Conservation (phyloP, 805 yeast species). For the Saccharomycopsis synnaedendra region DNA sequence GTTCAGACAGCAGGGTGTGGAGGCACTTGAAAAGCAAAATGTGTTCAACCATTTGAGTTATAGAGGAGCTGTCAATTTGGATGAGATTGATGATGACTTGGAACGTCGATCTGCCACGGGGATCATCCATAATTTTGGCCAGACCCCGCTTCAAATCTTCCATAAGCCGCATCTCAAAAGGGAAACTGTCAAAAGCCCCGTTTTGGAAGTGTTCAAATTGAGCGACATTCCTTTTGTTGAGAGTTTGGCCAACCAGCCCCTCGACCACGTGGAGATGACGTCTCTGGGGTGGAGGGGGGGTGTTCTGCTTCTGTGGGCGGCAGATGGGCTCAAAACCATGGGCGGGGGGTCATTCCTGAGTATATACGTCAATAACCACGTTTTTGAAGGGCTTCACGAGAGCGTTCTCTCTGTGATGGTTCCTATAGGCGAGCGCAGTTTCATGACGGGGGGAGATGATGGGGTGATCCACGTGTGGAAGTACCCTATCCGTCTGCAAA, state of each 20-base stretch:
- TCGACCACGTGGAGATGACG: slow-evolving; percentile 32
- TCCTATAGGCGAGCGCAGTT: slow-evolving; percentile 29
- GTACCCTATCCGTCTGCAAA: slow-evolving; percentile 24
- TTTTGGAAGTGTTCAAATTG: slow-evolving; percentile 23
- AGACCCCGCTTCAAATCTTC: slow-evolving; percentile 72
- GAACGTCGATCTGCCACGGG: slow-evolving; percentile 73
- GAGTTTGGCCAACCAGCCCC: slow-evolving; percentile 31
- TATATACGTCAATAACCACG: slow-evolving; percentile 27
- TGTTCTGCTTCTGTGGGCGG: slow-evolving; percentile 35
- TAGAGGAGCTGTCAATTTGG: slow-evolving; percentile 73
- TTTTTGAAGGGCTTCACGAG: slow-evolving; percentile 33
- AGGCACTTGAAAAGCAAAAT: slow-evolving; percentile 55
- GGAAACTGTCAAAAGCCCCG: slow-evolving; percentile 28
- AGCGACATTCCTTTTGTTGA: slow-evolving; percentile 29
- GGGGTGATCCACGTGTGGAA: slow-evolving; percentile 56
- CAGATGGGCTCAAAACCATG: slow-evolving; percentile 18
- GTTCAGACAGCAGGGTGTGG: slow-evolving; percentile 59
- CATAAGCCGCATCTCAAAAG: slow-evolving; percentile 51
- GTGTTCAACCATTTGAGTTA: slow-evolving; percentile 81
- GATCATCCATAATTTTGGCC: slow-evolving; percentile 86
- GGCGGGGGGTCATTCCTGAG: slow-evolving; percentile 14
- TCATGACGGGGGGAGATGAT: slow-evolving; percentile 40
- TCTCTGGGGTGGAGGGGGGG: slow-evolving; percentile 20
- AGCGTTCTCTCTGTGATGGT: slow-evolving; percentile 28
- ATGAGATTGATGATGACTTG: slow-evolving; percentile 56